Evolutionary conservation across 192 early-diverging fungal species (phyloP).

Genomic region (Podila clonocystis): DNA sequence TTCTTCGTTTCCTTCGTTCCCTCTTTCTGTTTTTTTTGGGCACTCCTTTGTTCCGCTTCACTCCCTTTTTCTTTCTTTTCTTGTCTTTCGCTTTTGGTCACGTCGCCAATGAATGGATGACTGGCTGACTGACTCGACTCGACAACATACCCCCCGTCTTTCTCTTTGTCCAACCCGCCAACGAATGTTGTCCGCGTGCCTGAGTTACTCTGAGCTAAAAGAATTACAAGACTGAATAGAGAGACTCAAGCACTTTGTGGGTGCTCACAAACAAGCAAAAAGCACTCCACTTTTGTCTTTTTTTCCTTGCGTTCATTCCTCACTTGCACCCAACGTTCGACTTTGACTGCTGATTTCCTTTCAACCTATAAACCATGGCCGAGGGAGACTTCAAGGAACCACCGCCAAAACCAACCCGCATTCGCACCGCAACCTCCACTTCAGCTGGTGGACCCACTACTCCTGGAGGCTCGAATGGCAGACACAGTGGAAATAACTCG

Average conservation of each 20-base stretch:
- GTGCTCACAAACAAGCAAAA: too few relatives aligned
- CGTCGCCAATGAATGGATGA: too few relatives aligned
- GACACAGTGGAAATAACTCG: slow-evolving; percentile 1
- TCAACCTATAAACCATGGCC: not conserved
- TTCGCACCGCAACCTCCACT: slow-evolving; percentile 16
- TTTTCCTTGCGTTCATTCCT: not conserved
- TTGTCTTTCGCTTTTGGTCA: not conserved
- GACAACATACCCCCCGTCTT: too few relatives aligned
- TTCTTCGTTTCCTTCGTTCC: not conserved
- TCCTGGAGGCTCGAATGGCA: not conserved
- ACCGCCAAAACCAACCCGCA: slow-evolving; percentile 36
- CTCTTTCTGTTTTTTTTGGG: too few relatives aligned
- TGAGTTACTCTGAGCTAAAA: not conserved
- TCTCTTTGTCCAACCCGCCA: not conserved
- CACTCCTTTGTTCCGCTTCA: too few relatives aligned
- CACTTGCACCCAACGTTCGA: not conserved
- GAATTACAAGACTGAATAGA: not conserved
- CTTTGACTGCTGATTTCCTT: not conserved
- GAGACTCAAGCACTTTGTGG: too few relatives aligned
- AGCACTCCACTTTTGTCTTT: too few relatives aligned
- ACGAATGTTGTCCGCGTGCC: not conserved
- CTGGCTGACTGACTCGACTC: not conserved
- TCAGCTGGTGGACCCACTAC: slow-evolving; percentile 6
- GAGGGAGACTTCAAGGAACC: slow-evolving; percentile 20
- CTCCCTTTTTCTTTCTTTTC: not conserved